Conservation (phyloP, 768 basidiomycete species). For the Russula ochroleuca region DNA sequence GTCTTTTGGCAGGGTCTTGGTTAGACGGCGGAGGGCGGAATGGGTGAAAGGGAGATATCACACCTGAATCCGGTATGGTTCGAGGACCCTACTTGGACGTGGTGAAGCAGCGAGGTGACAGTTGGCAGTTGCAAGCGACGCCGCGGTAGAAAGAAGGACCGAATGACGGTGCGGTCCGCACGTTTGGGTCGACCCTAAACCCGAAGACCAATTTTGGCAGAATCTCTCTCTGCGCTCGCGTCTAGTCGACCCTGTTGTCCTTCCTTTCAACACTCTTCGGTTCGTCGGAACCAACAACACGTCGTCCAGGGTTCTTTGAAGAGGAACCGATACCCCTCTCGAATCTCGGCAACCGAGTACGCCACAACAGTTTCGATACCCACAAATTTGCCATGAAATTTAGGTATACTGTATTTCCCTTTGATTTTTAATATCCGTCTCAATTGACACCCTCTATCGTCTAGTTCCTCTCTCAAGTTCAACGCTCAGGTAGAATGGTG, state of each 20-base stretch:
- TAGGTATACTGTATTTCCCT: constrained; percentile 44
- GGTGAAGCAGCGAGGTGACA: too few species aligned
- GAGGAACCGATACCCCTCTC: constrained; percentile 24
- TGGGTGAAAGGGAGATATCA: neutral
- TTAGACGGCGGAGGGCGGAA: neutral
- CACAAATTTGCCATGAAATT: constrained; percentile 49
- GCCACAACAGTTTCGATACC: constrained; percentile 6
- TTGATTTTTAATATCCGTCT: neutral
- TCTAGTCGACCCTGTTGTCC: constrained; percentile 17
- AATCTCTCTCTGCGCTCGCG: neutral
- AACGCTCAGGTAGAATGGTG: constrained; percentile 91
- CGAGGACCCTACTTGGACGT: neutral
- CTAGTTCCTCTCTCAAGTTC: constrained; percentile 80
- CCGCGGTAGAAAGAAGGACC: too few species aligned
- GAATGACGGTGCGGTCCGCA: neutral
- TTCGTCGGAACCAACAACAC: constrained; percentile 10
- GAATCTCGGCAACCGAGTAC: constrained; percentile 6
- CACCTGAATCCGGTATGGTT: neutral
- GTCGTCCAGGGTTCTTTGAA: neutral
- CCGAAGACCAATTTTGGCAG: neutral
- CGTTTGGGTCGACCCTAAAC: neutral
- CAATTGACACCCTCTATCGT: neutral
- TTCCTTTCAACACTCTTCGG: constrained; percentile 2
- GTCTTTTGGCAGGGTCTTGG: neutral
- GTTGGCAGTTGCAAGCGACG: too few species aligned